A percentile compares a stretch with the other conserved stretches of the same genome.
phyloP scores from a whole-genome alignment of 2,329 filamentous ascomycete genomes.

The Nemania diffusa region DNA sequence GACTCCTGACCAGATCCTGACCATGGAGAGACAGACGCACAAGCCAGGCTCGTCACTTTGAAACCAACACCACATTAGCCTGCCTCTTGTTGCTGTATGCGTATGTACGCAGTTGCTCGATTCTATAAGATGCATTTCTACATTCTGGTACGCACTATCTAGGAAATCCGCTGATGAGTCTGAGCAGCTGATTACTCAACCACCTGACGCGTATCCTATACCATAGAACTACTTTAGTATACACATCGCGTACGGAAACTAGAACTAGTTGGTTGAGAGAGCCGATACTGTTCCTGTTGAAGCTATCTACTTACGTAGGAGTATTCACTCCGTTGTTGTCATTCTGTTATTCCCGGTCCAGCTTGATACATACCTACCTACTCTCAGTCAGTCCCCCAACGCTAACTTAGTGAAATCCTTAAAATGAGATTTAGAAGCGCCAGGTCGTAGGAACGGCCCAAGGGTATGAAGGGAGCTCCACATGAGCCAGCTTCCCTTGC shows the following conservation, averaged over 20 bases:
- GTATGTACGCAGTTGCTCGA: neutral
- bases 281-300: neutral
- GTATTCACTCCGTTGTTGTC: neutral
- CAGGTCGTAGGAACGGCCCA: neutral
- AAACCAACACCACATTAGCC: constrained; percentile 9
- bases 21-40: constrained; percentile 5
- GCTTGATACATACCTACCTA: neutral
- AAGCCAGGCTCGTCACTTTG: constrained; percentile 13
- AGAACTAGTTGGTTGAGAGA: constrained; percentile 7
- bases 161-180: neutral
- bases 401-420: neutral
- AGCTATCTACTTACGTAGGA: constrained; percentile 3
- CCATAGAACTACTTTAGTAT: neutral
- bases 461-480: neutral
- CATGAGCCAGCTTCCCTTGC: constrained; percentile 6
- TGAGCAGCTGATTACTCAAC: neutral
- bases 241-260: neutral
- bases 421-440: neutral
- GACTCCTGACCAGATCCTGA: neutral
- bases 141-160: neutral
- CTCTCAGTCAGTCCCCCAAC: neutral
- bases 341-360: constrained; percentile 7
- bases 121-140: constrained; percentile 9
- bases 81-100: neutral
- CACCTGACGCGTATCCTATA: neutral